Conservation (phyloP, 2,329 filamentous ascomycete species). For the Diaporthe batatas region DNA sequence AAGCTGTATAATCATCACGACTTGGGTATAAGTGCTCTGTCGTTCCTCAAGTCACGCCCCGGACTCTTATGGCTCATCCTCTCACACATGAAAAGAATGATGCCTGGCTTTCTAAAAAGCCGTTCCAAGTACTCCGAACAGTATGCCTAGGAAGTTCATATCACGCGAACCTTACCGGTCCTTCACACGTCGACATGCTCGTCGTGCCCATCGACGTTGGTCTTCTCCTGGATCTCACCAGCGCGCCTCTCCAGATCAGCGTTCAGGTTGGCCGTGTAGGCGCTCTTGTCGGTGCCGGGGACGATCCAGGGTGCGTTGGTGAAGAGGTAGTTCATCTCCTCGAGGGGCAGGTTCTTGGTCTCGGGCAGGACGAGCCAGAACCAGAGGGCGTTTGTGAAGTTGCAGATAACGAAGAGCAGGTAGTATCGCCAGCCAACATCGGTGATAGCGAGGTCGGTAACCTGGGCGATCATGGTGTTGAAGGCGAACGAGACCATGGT, state of each 20-base stretch:
- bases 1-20: no score
- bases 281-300: constrained; percentile 65
- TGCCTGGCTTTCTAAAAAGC: background rate
- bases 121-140: background rate
- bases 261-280: constrained; percentile 58
- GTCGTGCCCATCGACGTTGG: constrained; percentile 28
- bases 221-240: constrained; percentile 68
- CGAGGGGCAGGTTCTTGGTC: constrained; percentile 71
- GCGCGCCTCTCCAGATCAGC: constrained; percentile 70
- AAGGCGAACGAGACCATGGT: constrained; percentile 81
- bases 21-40: constrained; percentile 10
- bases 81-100: background rate
- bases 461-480: constrained; percentile 58
- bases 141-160: background rate
- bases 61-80: background rate
- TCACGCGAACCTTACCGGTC: background rate
- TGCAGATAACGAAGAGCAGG: constrained; percentile 69
- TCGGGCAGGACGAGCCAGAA: constrained; percentile 76
- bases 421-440: constrained; percentile 62
- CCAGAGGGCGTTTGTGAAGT: constrained; percentile 59
- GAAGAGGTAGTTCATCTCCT: constrained; percentile 76
- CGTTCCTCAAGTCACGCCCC: background rate
- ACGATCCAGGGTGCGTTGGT: constrained; percentile 72
- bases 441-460: constrained; percentile 63
- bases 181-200: constrained; percentile 31